These are phyloP conservation scores for Drechslera avenae DNA, from an alignment of 2,329 filamentous ascomycete species.

Conservation along the genomic window DNA sequence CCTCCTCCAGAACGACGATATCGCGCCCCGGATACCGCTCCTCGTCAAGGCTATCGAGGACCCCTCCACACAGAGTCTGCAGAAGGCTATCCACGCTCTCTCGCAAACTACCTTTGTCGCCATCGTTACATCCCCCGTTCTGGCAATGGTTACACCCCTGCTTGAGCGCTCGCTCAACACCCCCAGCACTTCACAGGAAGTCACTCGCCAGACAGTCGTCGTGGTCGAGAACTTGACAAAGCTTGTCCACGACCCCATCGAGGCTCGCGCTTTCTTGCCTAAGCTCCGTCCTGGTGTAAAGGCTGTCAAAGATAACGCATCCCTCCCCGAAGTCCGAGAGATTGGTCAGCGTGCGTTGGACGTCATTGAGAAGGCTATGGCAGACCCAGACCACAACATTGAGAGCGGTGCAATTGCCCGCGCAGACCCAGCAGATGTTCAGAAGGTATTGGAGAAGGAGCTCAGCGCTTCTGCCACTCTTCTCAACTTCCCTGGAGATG, in stretches of 20 bases:
- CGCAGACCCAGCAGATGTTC: slow-evolving; percentile 73
- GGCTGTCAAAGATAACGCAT: slow-evolving; percentile 82
- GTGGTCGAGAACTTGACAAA: slow-evolving; percentile 98
- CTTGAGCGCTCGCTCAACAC: slow-evolving; percentile 93
- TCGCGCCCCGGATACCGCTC: slow-evolving; percentile 87
- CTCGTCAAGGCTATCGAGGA: slow-evolving; percentile 95
- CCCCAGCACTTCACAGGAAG: slow-evolving; percentile 88
- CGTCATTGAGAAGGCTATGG: slow-evolving; percentile 95
- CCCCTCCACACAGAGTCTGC: slow-evolving; percentile 82
- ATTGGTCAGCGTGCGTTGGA: slow-evolving; percentile 79
- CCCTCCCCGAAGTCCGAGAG: slow-evolving; percentile 91
- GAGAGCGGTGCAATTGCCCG: slow-evolving; percentile 64
- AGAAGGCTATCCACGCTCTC: slow-evolving; percentile 95
- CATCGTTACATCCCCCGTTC: slow-evolving; percentile 90
- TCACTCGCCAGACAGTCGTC: slow-evolving; percentile 91
- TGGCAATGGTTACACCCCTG: slow-evolving; percentile 91
- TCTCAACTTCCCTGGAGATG: slow-evolving; percentile 64
- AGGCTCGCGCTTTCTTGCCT: slow-evolving; percentile 92
- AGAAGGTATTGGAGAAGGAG: slow-evolving; percentile 74
- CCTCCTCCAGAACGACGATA: slow-evolving; percentile 94
- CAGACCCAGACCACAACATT: slow-evolving; percentile 59
- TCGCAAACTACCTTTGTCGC: slow-evolving; percentile 99
- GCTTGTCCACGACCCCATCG: slow-evolving; percentile 92
- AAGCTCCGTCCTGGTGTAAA: slow-evolving; percentile 95
- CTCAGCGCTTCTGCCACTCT: slow-evolving; percentile 72